phyloP scores from a whole-genome alignment of 257 asterid genomes.

The Marsdenia floribunda region DNA sequence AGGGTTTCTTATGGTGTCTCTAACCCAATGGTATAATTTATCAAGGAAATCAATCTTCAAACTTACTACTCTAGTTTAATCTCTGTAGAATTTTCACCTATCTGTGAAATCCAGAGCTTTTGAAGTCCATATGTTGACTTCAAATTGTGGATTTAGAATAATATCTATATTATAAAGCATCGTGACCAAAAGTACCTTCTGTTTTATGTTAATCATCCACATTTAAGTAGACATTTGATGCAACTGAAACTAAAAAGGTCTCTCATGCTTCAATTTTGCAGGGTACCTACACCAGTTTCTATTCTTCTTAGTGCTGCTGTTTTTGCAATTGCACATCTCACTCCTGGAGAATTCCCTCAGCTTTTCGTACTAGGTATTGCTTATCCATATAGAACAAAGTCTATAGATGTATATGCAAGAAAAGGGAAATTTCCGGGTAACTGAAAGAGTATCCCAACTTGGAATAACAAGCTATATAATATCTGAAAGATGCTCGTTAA shows the following conservation, averaged over 20 bases:
- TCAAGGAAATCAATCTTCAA: neutral
- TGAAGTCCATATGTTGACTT: neutral
- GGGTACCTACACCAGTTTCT: constrained; percentile 92
- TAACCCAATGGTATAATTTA: constrained; percentile 71
- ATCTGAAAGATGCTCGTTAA: neutral
- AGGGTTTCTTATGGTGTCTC: constrained; percentile 91
- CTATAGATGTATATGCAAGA: neutral
- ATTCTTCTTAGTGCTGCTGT: constrained; percentile 77
- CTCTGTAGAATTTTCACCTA: neutral
- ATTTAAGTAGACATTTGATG: neutral
- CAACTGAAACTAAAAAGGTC: neutral
- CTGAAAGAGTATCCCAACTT: neutral
- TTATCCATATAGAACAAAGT: constrained; percentile 8
- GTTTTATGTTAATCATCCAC: neutral
- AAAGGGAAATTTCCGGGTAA: neutral
- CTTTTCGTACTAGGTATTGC: constrained; percentile 79
- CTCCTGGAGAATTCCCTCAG: constrained; percentile 95
- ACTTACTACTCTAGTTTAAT: neutral
- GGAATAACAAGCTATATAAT: neutral
- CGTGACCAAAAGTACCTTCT: neutral
- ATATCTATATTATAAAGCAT: neutral
- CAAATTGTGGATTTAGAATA: neutral
- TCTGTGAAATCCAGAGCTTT: neutral
- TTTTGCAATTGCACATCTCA: constrained; percentile 85
- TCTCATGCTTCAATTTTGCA: constrained; percentile 32